phyloP scores from a whole-genome alignment of 2,329 filamentous ascomycete species.

The Metarhizium guizhouense region DNA sequence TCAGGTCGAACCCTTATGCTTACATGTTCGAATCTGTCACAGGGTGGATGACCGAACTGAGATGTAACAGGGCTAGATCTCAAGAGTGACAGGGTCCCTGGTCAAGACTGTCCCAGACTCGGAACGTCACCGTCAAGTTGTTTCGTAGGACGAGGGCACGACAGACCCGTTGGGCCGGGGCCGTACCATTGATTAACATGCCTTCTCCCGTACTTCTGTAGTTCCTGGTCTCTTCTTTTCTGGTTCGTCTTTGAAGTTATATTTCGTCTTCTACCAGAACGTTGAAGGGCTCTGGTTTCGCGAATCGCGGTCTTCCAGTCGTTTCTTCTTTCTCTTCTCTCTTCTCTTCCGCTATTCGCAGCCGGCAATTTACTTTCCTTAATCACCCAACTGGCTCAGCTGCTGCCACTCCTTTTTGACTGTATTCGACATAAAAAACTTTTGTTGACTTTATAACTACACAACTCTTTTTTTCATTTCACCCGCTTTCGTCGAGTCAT shows the following conservation, averaged over 20 bases:
- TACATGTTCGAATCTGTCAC: conserved; percentile 11
- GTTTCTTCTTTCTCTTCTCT: conserved; percentile 25
- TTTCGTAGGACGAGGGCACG: conserved; percentile 11
- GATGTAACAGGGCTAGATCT: conserved; percentile 21
- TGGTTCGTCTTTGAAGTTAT: not conserved
- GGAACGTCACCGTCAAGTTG: conserved; percentile 11
- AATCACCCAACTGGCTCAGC: conserved; percentile 48
- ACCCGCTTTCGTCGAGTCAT: not conserved
- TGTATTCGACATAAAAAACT: not conserved
- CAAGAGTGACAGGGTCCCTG: conserved; percentile 10
- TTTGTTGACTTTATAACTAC: not conserved
- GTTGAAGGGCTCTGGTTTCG: not conserved
- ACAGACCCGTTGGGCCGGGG: conserved; percentile 2
- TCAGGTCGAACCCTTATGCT: conserved; percentile 15
- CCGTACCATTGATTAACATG: conserved; percentile 1
- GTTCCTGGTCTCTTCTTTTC: conserved; percentile 10
- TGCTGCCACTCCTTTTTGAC: conserved; percentile 43
- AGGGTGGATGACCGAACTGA: conserved; percentile 9
- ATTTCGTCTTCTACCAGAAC: conserved; percentile 1
- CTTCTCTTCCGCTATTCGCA: conserved; percentile 19
- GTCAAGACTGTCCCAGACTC: conserved; percentile 9
- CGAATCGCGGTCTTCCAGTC: conserved; percentile 19
- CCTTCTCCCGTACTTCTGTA: not conserved
- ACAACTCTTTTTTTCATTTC: not conserved
- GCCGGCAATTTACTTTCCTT: conserved; percentile 22